Conservation (phyloP, 495 filamentous ascomycete genomes). For the Aspergillus affinis region DNA sequence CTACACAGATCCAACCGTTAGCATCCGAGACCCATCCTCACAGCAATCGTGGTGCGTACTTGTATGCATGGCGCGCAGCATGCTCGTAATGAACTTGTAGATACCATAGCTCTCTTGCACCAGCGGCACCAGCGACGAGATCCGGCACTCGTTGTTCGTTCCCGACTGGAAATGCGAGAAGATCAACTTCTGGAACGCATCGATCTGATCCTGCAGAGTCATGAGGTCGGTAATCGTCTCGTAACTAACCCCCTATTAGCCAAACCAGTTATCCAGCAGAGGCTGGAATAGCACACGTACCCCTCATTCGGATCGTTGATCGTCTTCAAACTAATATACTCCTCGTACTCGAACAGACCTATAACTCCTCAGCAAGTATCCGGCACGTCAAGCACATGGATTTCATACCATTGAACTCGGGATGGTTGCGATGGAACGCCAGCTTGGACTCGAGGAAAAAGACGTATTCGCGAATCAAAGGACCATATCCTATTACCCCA, state of each 20-base stretch:
- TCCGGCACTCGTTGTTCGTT: conserved; percentile 93
- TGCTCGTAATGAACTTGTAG: conserved; percentile 94
- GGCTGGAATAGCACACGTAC: conserved; percentile 25
- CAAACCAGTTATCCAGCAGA: conserved; percentile 9
- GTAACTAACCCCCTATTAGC: conserved; percentile 53
- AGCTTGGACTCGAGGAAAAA: conserved; percentile 91
- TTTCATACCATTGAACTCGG: conserved; percentile 86
- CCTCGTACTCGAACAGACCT: conserved; percentile 95
- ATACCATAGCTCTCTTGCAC: conserved; percentile 99
- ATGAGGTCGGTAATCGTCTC: conserved; percentile 97
- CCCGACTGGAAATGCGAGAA: conserved; percentile 92
- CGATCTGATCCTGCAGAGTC: conserved; percentile 96
- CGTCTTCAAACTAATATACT: conserved; percentile 95
- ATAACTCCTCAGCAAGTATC: conserved; percentile 17
- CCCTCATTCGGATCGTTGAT: conserved; percentile 99
- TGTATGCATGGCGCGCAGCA: conserved; percentile 95
- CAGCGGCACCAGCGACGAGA: conserved; percentile 87
- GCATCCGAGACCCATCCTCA: neutral
- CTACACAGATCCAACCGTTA: conserved; percentile 38
- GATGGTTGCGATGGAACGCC: conserved; percentile 90
- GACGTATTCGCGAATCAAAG: conserved; percentile 92
- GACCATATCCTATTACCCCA: conserved; percentile 69
- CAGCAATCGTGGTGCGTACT: conserved; percentile 51
- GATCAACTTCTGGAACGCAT: conserved; percentile 95
- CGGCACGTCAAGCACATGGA: neutral